Evolutionary conservation across 495 filamentous ascomycete species (phyloP).

Genomic region (Sporormia fimetaria): DNA sequence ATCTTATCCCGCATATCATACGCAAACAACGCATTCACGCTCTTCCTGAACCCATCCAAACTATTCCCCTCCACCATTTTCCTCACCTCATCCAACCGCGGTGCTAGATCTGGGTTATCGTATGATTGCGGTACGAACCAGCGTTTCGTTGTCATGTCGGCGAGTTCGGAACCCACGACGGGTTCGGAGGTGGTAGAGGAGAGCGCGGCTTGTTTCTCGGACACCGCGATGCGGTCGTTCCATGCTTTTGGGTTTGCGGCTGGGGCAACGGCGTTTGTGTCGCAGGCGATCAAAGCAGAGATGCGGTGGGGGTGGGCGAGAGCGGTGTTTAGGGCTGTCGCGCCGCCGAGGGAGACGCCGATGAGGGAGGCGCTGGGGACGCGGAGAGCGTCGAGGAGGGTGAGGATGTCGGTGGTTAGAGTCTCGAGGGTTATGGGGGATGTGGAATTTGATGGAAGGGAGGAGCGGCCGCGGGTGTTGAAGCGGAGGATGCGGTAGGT

Average conservation of each 20-base stretch:
- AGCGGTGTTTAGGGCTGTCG: constrained; percentile 58
- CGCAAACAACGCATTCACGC: constrained; percentile 60
- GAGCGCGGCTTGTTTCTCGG: constrained; percentile 45
- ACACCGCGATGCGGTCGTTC: constrained; percentile 62
- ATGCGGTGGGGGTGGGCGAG: constrained; percentile 52
- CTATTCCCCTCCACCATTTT: constrained; percentile 52
- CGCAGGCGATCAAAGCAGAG: constrained; percentile 56
- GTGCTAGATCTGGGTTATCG: constrained; percentile 35
- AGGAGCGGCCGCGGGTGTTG: constrained; percentile 50
- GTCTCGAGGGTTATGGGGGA: constrained; percentile 50
- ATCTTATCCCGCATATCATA: constrained; percentile 61
- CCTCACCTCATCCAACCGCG: constrained; percentile 43
- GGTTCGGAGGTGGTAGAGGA: constrained; percentile 33
- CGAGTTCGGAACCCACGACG: constrained; percentile 48
- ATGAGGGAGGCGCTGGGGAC: constrained; percentile 38
- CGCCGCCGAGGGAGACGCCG: constrained; percentile 68
- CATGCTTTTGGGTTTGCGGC: constrained; percentile 62
- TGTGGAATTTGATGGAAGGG: constrained; percentile 29
- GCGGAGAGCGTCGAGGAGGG: constrained; percentile 29
- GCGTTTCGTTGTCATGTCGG: constrained; percentile 53
- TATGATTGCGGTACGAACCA: constrained; percentile 63
- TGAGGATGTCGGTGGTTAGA: constrained; percentile 52
- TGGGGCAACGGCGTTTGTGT: constrained; percentile 59
- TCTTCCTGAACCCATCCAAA: constrained; percentile 56
- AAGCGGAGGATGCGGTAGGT: constrained; percentile 63